Base-by-base conservation (phyloP, 208 protist genomes). In the Trypanosoma brucei region DNA sequence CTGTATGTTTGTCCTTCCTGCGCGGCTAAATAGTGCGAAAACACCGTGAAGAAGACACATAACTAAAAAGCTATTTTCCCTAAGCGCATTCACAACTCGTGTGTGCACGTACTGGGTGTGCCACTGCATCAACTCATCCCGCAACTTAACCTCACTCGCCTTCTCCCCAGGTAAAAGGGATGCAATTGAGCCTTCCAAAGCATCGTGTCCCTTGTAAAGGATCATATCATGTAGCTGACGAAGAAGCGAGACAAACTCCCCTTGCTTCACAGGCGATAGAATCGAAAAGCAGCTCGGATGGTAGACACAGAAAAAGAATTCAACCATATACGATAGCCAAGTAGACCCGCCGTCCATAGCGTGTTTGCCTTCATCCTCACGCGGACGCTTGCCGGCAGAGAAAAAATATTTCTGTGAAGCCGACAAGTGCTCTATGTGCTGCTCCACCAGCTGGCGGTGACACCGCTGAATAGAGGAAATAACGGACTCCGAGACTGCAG, bases 281-380 rank as follows among this genome's bases (percentile, higher is more conserved):
- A 83, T 48, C 11, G 68, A 64, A 62, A 90, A 93, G 56, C 86
- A 86, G 50, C 73, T 88, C 13, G 71, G 53, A 59, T 90, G 75
- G 59, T 83, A 88, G 2, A 82, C 31, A 7, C 75, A 44, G 33
- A 66, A 58, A 65, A 93, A 93, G 50, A 73, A 68, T 38, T 70
- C 57, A 13, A n/a, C 38, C 13, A 46, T 33, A 54, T 70, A 73
- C 11, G 36, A 30, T 30, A 31, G 59, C 56, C 56, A 70, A 38
- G 14, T 3, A 4, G 39, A 36, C 5, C 65, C 40, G 8, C 40
- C 50, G 42, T 46, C 70, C 6, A 44, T 52, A 9, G 38, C 35
- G 33, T 50, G 35, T 31, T 11, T 30, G 11, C 7, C 30, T 13
- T 53, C 58, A 7, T 13, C 34, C 22, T 1, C 2, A 42, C 51